A percentile compares a stretch with the other conserved stretches of the same genome.
Conservation (phyloP, 495 filamentous ascomycete species). For the Mytilinidion resinicola region DNA sequence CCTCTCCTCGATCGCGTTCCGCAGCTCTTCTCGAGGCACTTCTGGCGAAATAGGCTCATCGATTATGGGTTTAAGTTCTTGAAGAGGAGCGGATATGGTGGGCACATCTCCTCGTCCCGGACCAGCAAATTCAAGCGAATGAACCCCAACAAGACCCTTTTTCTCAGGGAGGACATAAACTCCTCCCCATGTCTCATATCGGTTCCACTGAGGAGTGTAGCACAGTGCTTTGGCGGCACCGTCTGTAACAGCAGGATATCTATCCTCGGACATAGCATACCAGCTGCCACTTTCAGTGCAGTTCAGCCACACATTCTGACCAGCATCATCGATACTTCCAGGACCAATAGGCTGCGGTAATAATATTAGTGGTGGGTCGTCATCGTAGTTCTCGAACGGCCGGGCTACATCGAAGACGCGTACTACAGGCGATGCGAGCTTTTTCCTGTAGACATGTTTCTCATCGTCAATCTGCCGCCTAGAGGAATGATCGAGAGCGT, state of each 20-base stretch:
- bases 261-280: conserved; percentile 87
- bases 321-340: conserved; percentile 50
- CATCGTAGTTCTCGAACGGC: conserved; percentile 51
- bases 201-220: conserved; percentile 42
- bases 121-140: conserved; percentile 7
- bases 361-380: conserved; percentile 61
- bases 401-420: conserved; percentile 87
- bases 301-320: conserved; percentile 75
- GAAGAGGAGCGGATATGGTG: conserved; percentile 3
- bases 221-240: conserved; percentile 59
- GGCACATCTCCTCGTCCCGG: not conserved
- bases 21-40: not conserved
- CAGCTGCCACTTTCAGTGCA: conserved; percentile 77
- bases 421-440: conserved; percentile 75
- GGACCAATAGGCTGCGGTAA: conserved; percentile 81
- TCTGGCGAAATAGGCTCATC: not conserved
- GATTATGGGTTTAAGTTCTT: not conserved
- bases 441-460: conserved; percentile 49
- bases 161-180: conserved; percentile 18
- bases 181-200: conserved; percentile 12
- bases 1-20: not conserved
- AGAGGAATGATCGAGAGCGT: conserved; percentile 66
- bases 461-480: conserved; percentile 36
- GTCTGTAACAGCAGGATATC: conserved; percentile 75
- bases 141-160: conserved; percentile 19